Conservation (phyloP, 108 stramenopile species). For the Nannochloropsis granulata region DNA sequence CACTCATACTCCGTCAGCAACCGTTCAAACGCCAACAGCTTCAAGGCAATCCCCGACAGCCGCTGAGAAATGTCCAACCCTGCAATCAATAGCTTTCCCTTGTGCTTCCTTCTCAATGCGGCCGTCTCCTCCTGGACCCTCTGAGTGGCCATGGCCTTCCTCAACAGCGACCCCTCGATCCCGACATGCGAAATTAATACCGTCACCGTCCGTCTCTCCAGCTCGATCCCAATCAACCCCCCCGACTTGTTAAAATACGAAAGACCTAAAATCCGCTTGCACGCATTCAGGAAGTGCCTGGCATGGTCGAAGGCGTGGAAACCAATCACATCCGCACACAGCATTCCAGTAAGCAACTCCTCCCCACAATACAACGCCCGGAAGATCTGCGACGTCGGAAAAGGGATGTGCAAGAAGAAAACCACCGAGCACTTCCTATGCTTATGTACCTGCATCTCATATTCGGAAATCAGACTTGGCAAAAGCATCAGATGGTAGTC, state of each 20-base stretch:
- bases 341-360: constrained; percentile 77
- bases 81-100: constrained; percentile 59
- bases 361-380: constrained; percentile 85
- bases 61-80: constrained; percentile 83
- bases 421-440: constrained; percentile 51
- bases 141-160: constrained; percentile 36
- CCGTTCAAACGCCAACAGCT: constrained; percentile 85
- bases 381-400: constrained; percentile 95
- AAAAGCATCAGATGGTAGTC: constrained; percentile 94
- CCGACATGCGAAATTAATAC: constrained; percentile 95
- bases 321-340: constrained; percentile 94
- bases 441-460: constrained; percentile 41
- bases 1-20: constrained; percentile 75
- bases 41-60: constrained; percentile 74
- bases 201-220: constrained; percentile 70
- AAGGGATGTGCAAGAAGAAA: constrained; percentile 98
- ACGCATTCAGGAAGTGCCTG: constrained; percentile 94
- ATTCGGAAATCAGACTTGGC: constrained; percentile 64
- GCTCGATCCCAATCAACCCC: constrained; percentile 84
- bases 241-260: constrained; percentile 57
- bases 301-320: constrained; percentile 99
- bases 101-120: constrained; percentile 46
- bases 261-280: constrained; percentile 93
- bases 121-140: background rate
- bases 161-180: constrained; percentile 72